Evolutionary conservation across 148 eudicot genomes (phyloP), one percentile per base, ranked within the genome.

Genomic region (Hydrangea macrophylla): DNA sequence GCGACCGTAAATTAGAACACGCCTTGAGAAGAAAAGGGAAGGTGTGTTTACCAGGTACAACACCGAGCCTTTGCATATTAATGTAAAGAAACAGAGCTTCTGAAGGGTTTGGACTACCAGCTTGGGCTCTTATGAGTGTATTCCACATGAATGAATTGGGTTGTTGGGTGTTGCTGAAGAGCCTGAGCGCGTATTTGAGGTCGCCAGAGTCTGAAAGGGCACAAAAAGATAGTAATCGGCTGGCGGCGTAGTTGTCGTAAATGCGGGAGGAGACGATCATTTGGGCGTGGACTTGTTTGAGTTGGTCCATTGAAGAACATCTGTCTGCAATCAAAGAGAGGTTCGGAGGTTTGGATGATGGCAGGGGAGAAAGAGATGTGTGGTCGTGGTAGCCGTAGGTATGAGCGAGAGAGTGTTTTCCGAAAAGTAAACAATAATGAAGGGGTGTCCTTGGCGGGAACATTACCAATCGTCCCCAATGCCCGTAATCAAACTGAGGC

Each of bases 91-190:
- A 70, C 56, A 90, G n/a, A 35, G 88, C 85, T 30, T 73, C 67
- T 7, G 6, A n/a, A 7, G 92, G 90, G 4, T 69, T 71, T 48
- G 59, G 26, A 39, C 78, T 66, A 56, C 72, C 64, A 40, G 96
- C 90, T 33, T 72, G 79, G 11, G 90, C 92, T 75, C 92, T 78
- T 20, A 90, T 85, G 71, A 90, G 65, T 0, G 93, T 90, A 70
- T 90, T 90, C 84, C 88, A 90, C 91, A 91, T 91, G 55, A 88
- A 88, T 17, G 78, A 70, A 60, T 82, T 88, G 27, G 93, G 91
- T 24, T 73, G 55, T 9, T 45, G 81, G 13, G 81, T 76, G 58
- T 39, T 39, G 15, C 55, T 63, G 33, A 90, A 83, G 28, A 90
- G 63, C 60, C 74, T 88, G 55, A 80, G 51, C 22, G 96, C 96